Evolutionary conservation across 192 early-diverging fungal genomes (phyloP).

Genomic region (Glomus cerebriforme): DNA sequence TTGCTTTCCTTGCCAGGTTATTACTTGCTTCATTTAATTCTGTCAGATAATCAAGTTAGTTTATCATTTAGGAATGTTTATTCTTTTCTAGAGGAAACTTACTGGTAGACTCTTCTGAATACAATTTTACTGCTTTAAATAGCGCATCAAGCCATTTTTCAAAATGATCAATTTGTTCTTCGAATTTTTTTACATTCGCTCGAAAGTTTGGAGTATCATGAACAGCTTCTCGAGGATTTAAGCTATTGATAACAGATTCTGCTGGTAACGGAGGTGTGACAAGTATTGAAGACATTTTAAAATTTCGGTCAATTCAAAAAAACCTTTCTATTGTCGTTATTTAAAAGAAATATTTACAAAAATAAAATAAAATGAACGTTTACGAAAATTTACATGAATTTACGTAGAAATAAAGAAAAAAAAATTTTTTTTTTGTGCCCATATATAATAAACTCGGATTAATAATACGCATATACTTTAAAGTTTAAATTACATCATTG

Average conservation of each 20-base stretch:
- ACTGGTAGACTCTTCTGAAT: constrained; percentile 45
- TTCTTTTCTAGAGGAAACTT: constrained; percentile 13
- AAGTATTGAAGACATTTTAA: background rate
- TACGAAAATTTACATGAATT: no score
- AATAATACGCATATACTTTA: no score
- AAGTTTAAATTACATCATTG: no score
- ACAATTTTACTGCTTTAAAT: constrained; percentile 39
- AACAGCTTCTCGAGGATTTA: constrained; percentile 55
- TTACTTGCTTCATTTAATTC: constrained; percentile 41
- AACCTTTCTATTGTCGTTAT: no score
- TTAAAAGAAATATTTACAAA: no score
- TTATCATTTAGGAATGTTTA: background rate
- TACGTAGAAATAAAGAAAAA: no score
- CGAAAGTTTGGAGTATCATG: constrained; percentile 57
- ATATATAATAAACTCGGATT: no score
- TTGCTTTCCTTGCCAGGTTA: constrained; percentile 32
- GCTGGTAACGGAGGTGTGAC: constrained; percentile 24
- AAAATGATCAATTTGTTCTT: constrained; percentile 59
- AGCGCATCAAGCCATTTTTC: constrained; percentile 55
- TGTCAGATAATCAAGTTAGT: background rate
- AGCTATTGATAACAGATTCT: constrained; percentile 39
- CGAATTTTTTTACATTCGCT: constrained; percentile 53
- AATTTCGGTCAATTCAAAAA: background rate
- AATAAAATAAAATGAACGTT: no score
- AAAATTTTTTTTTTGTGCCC: no score